Base-by-base conservation (phyloP, 108 stramenopile genomes). In the Cyclotella kingstonii region DNA sequence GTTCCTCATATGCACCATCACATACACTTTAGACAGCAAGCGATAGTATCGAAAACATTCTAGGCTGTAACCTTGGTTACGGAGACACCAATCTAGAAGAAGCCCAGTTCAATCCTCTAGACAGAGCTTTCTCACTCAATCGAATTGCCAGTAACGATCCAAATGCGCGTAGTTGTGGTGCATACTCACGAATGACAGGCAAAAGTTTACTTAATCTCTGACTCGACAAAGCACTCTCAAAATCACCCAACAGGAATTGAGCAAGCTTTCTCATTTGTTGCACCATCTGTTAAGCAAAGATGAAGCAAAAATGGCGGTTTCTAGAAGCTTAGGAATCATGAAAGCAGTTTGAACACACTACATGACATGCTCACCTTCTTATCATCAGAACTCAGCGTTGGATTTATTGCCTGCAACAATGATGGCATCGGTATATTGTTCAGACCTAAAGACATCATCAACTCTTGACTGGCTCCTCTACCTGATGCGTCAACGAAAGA, bases 221-320 rank as follows among this genome's bases (percentile, higher is more conserved):
- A 40, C 63, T 68, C n/a, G 59, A 50, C 2, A 80, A 39, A 5
- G 78, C 83, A 22, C 77, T 81, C 35, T 91, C 86, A 50, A 76
- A 85, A 51, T 91, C 90, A 36, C 90, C 90, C 2, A 80, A 47
- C 10, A 91, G 49, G 60, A 91, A 91, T 42, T 79, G 67, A 10
- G 86, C 71, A 2, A 91, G 72, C 50, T 82, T 85, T n/a, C 84
- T 54, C 61, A 91, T 91, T 54, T 91, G 90, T 39, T 88, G 69
- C 0, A 88, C 85, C 65, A 81, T 81, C 51, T 81, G 51, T 19
- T 31, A 34, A 15, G 47, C 19, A 30, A 43, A 17, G 5, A 27
- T 15, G 22, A 18, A 47, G 29, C 23, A 12, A 64, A 11, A 44
- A 14, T 39, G 4, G 2, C n/a, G n/a, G 3, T 1, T 17, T 17